Evolutionary conservation across 202 grass and related monocot genomes (phyloP).

Genomic region (Setaria italica): DNA sequence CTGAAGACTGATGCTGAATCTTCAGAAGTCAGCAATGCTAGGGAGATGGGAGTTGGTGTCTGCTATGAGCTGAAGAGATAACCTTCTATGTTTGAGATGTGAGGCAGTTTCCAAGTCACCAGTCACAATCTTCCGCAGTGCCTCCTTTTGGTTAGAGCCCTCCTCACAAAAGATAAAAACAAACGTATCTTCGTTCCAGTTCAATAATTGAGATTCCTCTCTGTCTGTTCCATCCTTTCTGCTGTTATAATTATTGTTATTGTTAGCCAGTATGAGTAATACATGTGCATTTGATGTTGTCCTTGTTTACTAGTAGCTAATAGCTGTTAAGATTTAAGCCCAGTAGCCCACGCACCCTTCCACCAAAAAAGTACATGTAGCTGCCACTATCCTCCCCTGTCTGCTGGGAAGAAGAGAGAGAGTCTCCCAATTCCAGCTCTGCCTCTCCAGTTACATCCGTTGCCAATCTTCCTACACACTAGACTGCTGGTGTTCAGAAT

Average conservation of each 20-base stretch:
- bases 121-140: slow-evolving; percentile 39
- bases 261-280: slow-evolving; percentile 35
- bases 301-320: slow-evolving; percentile 34
- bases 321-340: slow-evolving; percentile 38
- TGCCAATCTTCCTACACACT: slow-evolving; percentile 16
- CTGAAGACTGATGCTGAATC: slow-evolving; percentile 31
- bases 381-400: slow-evolving; percentile 27
- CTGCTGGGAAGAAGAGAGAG: slow-evolving; percentile 22
- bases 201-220: slow-evolving; percentile 54
- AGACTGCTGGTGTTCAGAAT: slow-evolving; percentile 30
- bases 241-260: slow-evolving; percentile 36
- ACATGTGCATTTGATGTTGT: slow-evolving; percentile 30
- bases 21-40: slow-evolving; percentile 22
- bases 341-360: not conserved
- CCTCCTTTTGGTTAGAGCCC: slow-evolving; percentile 20
- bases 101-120: slow-evolving; percentile 40
- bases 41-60: slow-evolving; percentile 3
- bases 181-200: slow-evolving; percentile 22
- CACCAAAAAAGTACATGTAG: slow-evolving; percentile 19
- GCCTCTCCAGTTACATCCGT: slow-evolving; percentile 23
- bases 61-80: slow-evolving; percentile 41
- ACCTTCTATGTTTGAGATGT: slow-evolving; percentile 33
- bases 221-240: slow-evolving; percentile 33
- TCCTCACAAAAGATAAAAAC: slow-evolving; percentile 38
- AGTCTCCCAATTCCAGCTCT: slow-evolving; percentile 17